Evolutionary conservation across 371 early-diverging fungal genomes (phyloP).

Genomic region (Haplosporangium sp.): DNA sequence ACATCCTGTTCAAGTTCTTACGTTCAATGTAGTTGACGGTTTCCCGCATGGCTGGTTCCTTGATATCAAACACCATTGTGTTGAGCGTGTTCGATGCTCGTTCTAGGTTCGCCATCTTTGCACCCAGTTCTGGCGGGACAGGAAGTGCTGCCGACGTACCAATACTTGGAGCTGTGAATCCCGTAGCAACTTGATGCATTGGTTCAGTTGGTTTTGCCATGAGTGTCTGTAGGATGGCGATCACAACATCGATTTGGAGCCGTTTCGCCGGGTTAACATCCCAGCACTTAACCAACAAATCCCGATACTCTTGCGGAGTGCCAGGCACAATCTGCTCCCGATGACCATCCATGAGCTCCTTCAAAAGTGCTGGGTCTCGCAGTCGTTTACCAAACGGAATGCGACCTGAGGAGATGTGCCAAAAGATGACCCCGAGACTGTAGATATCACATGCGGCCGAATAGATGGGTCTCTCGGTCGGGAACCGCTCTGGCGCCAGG

Average conservation of each 20-base stretch:
- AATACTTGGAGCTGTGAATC: slow-evolving; percentile 41
- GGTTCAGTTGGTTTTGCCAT: slow-evolving; percentile 38
- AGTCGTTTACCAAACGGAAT: slow-evolving; percentile 44
- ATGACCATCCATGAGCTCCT: slow-evolving; percentile 31
- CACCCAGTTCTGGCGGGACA: slow-evolving; percentile 39
- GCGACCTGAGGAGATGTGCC: slow-evolving; percentile 51
- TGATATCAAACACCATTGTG: slow-evolving; percentile 47
- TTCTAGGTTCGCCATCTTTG: slow-evolving; percentile 45
- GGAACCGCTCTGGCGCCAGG: slow-evolving; percentile 52
- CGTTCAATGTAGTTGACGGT: slow-evolving; percentile 40
- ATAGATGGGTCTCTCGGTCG: slow-evolving; percentile 40
- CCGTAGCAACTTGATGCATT: slow-evolving; percentile 17
- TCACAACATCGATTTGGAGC: slow-evolving; percentile 34
- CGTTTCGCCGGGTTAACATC: slow-evolving; percentile 21
- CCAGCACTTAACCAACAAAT: slow-evolving; percentile 51
- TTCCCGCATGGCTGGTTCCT: slow-evolving; percentile 36
- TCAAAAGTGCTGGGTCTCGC: slow-evolving; percentile 25
- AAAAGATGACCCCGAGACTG: slow-evolving; percentile 54
- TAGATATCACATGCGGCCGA: slow-evolving; percentile 51
- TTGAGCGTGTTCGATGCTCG: slow-evolving; percentile 39
- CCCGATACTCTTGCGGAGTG: slow-evolving; percentile 33
- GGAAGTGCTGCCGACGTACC: slow-evolving; percentile 40
- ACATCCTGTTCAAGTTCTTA: slow-evolving; percentile 2
- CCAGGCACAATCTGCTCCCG: slow-evolving; percentile 43
- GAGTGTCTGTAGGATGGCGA: slow-evolving; percentile 33